Evolutionary conservation across 2,329 filamentous ascomycete species (phyloP), one percentile per base, ranked within the genome.

Genomic region (Xylariaceae sp.): DNA sequence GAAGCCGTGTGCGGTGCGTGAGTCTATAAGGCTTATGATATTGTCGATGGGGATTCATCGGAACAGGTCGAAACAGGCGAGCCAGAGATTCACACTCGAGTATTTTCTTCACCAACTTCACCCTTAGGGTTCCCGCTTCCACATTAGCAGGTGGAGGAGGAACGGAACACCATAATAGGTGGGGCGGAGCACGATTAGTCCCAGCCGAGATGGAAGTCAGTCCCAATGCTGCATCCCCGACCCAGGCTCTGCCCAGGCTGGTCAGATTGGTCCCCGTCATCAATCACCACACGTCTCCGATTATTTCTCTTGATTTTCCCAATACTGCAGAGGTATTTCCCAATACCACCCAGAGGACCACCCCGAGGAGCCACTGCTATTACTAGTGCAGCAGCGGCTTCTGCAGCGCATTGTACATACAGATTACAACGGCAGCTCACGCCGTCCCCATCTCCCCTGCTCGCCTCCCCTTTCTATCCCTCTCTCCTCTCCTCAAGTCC

Each of bases 271-370:
- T 51, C 57, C 59, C 50, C 46, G 41, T 54, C 52, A 46, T 48
- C 58, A 55, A 60, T 47, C 47, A 39, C 35, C 39, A 10, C 51
- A 47, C 53, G 58, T 54, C 59, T 62, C 61, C 61, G 61, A 64
- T 60, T 62, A 62, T 64, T 62, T 64, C 61, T 64, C 61, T 61
- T 61, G 58, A 59, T 58, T 56, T 15, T 36, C 33, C 15, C 33
- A 27, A 27, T 27, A 27, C 22, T 27, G 4, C 22, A 27, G 4
- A 27, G 22, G 4, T 27, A 7, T 4, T 27, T 59, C 55, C 58
- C 53, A 57, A 58, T 60, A 63, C 51, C 55, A 61, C 57, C 55
- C 57, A 43, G 22, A 27, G 22, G 22, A n/a, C n/a, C n/a, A n/a
- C n/a, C n/a, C n/a, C n/a, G n/a, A n/a, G n/a, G n/a, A n/a, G 22